A percentile compares a stretch with the other conserved stretches of the same genome.
Evolutionary conservation across 2,329 filamentous ascomycete genomes (phyloP).

Genomic region (Fusarium buharicum): DNA sequence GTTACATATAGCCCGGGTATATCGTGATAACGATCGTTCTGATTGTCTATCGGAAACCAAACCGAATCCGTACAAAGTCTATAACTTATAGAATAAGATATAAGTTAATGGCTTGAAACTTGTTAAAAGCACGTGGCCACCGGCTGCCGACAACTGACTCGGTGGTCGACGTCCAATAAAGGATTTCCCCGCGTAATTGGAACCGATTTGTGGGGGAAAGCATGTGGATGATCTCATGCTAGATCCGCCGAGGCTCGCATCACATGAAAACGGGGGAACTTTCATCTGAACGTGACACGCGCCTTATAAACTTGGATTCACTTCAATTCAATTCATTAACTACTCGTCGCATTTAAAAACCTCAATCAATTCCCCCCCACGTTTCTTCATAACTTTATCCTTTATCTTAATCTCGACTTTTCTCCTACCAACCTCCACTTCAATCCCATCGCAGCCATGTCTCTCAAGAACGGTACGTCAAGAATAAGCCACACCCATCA

Average conservation of each 20-base stretch:
- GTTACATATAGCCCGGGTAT: too few species aligned
- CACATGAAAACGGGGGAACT: constrained; percentile 16
- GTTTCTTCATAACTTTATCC: background rate
- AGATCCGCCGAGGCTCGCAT: constrained; percentile 33
- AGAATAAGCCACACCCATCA: background rate
- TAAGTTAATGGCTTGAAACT: background rate
- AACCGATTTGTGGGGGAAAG: constrained; percentile 26
- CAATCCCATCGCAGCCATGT: constrained; percentile 61
- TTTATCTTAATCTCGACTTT: too few species aligned
- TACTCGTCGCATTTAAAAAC: too few species aligned
- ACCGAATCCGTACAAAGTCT: too few species aligned
- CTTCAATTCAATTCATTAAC: background rate
- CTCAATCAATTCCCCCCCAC: background rate
- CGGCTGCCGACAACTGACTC: constrained; percentile 23
- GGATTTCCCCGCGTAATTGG: constrained; percentile 14
- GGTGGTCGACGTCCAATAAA: constrained; percentile 4
- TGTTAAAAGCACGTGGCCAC: constrained; percentile 34
- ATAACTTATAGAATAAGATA: too few species aligned
- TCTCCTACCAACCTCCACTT: too few species aligned
- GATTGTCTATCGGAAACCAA: too few species aligned
- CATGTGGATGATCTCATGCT: constrained; percentile 34
- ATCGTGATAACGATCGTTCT: too few species aligned
- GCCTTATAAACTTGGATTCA: background rate
- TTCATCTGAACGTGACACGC: background rate
- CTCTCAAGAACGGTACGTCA: constrained; percentile 75